Evolutionary conservation across 768 basidiomycete genomes (phyloP), one percentile per base, ranked within the genome.

Genomic region (Melanogaster broomeanus): DNA sequence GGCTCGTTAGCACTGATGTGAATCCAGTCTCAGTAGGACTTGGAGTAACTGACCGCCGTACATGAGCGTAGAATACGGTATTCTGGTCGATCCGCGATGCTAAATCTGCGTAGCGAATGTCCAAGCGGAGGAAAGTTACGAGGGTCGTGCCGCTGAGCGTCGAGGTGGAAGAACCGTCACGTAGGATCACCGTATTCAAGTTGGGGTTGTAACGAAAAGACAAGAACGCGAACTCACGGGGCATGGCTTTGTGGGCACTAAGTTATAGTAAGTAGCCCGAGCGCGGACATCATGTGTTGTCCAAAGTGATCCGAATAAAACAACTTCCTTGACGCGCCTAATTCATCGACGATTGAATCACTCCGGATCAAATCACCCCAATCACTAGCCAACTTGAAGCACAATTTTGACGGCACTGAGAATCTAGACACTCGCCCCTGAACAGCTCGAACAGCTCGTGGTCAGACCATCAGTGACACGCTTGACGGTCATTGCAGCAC

Each of bases 51-150:
- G 28, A 54, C 55, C 30, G 6, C 27, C 31, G 27, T 49, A 24
- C 52, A 57, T 54, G 31, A 24, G 41, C n/a, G n/a, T n/a, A 41
- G 41, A 25, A 24, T 16, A 25, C 13, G 16, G 27, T 27, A 25
- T n/a, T n/a, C n/a, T 22, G 22, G 16, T 4, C 15, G 19, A 12
- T 24, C 13, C 16, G 8, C 21, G 22, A 27, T 5, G 41, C 6
- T n/a, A 42, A 11, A 8, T 10, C 18, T 11, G 35, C 4, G n/a
- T n/a, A 37, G 22, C 15, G 27, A 27, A 24, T 18, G 9, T 21
- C 24, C 21, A 25, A n/a, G 13, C 7, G 21, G 21, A 11, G 13
- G 3, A 15, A 41, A 41, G 21, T 41, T 25, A 41, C 19, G 24
- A 18, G 9, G 16, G 6, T 19, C 18, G 35, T 37, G 7, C 16